Evolutionary conservation across 306 rosid species (phyloP).

Genomic region (Carpinus viminea): DNA sequence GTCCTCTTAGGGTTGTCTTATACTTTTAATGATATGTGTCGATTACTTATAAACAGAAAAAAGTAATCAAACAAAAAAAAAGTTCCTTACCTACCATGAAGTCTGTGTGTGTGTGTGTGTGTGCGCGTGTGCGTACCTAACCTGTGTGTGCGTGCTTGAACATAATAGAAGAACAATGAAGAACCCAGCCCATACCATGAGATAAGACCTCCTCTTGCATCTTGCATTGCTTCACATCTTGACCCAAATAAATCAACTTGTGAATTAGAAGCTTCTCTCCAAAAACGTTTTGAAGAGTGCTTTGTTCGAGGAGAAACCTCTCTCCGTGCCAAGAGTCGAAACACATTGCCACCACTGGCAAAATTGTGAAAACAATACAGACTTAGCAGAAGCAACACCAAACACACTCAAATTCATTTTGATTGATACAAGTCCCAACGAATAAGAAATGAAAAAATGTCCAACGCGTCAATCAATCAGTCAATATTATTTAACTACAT

Average conservation of each 20-base stretch:
- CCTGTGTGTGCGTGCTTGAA: background rate
- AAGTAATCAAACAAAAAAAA: too few species aligned
- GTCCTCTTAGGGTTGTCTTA: too few species aligned
- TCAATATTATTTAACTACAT: background rate
- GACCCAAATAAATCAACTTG: conserved; percentile 26
- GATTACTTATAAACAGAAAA: too few species aligned
- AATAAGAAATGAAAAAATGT: background rate
- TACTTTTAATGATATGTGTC: too few species aligned
- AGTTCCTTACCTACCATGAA: too few species aligned
- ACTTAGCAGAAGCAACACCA: conserved; percentile 14
- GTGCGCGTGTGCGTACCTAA: background rate
- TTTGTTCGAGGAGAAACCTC: conserved; percentile 50
- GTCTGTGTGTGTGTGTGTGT: background rate
- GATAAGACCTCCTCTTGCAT: conserved; percentile 49
- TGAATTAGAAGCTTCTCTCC: conserved; percentile 35
- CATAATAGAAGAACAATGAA: conserved; percentile 5
- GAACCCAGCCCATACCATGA: conserved; percentile 43
- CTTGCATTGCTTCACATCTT: conserved; percentile 40
- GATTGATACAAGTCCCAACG: background rate
- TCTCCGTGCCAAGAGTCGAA: conserved; percentile 46
- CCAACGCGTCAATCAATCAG: background rate
- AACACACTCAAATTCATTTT: conserved; percentile 8
- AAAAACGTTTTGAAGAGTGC: conserved; percentile 35
- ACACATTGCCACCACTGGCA: conserved; percentile 47
- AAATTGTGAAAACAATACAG: background rate